These are phyloP conservation scores for Fusarium neocosmosporiellum DNA, from an alignment of 2,329 filamentous ascomycete genomes.

Conservation along the genomic window DNA sequence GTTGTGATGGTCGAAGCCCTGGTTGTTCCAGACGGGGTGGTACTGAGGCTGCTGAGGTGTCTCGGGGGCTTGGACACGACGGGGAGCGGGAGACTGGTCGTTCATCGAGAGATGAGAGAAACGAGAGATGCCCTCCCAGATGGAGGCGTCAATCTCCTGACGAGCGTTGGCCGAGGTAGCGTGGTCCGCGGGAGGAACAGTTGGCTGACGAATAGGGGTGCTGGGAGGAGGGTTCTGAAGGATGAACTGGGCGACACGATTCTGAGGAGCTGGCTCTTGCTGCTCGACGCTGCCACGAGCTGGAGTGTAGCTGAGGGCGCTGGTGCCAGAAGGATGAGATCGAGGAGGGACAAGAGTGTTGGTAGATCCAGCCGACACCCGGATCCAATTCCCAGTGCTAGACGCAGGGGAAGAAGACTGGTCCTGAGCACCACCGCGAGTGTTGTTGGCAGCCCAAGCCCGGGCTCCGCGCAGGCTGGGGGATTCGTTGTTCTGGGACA, in stretches of 20 bases:
- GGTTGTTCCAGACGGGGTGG: constrained; percentile 3
- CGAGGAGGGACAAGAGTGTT: neutral
- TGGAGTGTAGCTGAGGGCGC: neutral
- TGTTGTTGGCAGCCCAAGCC: neutral
- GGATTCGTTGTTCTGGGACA: neutral
- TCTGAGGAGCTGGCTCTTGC: neutral
- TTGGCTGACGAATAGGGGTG: neutral
- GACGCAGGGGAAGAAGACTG: neutral
- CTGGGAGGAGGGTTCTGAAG: neutral
- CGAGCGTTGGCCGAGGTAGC: neutral
- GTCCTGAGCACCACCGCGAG: neutral
- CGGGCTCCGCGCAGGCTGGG: neutral
- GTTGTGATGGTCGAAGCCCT: neutral
- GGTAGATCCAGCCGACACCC: neutral
- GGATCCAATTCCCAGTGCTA: neutral
- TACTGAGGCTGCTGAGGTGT: neutral
- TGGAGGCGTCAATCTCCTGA: neutral
- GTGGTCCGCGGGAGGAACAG: neutral
- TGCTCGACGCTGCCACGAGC: neutral
- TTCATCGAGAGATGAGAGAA: constrained; percentile 10
- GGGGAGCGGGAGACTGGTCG: neutral
- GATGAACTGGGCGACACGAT: neutral
- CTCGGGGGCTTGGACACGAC: neutral
- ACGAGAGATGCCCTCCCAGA: constrained; percentile 21
- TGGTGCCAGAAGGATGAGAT: neutral